Percentiles rank a stretch among this genome's conserved stretches.
These are phyloP conservation scores for Verticillium klebahnii DNA, from an alignment of 2,329 filamentous ascomycete species.

Conservation along the genomic window DNA sequence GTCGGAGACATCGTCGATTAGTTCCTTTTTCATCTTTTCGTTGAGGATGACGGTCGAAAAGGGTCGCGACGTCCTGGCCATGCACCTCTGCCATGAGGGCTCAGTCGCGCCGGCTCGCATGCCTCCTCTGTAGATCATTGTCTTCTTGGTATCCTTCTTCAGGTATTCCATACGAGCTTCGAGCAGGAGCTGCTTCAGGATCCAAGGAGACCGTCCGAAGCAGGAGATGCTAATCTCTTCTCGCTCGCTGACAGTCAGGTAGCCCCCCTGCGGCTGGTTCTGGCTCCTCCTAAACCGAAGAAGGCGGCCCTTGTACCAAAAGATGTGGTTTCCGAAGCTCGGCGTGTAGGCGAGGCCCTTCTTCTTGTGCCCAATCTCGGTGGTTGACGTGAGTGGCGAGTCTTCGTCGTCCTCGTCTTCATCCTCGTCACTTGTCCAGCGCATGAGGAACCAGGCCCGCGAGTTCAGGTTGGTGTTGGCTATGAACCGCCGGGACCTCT, in stretches of 20 bases:
- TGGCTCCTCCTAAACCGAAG: constrained; percentile 53
- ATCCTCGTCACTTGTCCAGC: constrained; percentile 38
- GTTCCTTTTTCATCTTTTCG: constrained; percentile 52
- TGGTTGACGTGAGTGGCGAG: constrained; percentile 28
- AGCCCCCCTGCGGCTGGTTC: constrained; percentile 37
- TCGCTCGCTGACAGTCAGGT: constrained; percentile 40
- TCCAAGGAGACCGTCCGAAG: constrained; percentile 54
- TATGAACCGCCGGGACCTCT: constrained; percentile 56
- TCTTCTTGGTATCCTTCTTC: constrained; percentile 56
- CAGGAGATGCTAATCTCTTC: constrained; percentile 58
- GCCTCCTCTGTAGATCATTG: constrained; percentile 59
- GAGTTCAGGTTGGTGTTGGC: constrained; percentile 59
- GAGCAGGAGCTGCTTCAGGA: constrained; percentile 57
- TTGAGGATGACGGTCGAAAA: constrained; percentile 63
- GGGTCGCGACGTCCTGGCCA: constrained; percentile 55
- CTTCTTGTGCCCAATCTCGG: constrained; percentile 28
- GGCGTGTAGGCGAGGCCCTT: constrained; percentile 60
- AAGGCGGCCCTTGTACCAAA: constrained; percentile 58
- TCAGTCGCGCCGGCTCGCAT: constrained; percentile 34
- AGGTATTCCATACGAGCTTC: constrained; percentile 53
- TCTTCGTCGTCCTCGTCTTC: constrained; percentile 39
- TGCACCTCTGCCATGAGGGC: constrained; percentile 56
- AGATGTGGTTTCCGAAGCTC: constrained; percentile 61
- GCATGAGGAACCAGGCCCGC: constrained; percentile 43
- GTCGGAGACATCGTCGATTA: constrained; percentile 57